Conservation (phyloP, 768 basidiomycete species). For the Leccinum uliginosum region DNA sequence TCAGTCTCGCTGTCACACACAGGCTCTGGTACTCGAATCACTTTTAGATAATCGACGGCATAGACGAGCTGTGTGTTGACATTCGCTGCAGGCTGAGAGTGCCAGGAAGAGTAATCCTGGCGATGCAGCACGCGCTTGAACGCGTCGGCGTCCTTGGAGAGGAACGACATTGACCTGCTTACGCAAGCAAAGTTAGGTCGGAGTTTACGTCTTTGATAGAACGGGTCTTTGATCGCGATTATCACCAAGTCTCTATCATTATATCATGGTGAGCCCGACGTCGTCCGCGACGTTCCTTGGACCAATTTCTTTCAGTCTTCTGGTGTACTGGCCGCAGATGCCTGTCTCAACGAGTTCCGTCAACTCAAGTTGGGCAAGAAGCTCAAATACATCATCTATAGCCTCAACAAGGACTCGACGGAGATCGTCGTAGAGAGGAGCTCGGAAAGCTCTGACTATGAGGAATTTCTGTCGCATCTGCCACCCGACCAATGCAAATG, state of each 20-base stretch:
- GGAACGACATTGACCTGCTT: constrained; percentile 56
- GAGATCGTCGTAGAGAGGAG: constrained; percentile 77
- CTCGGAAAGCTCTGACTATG: constrained; percentile 51
- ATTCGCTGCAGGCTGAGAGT: constrained; percentile 84
- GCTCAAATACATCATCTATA: constrained; percentile 84
- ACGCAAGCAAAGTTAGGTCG: constrained; percentile 26
- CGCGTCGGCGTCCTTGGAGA: constrained; percentile 65
- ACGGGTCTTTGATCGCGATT: constrained; percentile 20
- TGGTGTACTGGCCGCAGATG: constrained; percentile 44
- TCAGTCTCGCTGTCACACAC: constrained; percentile 10
- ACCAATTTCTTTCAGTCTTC: constrained; percentile 19
- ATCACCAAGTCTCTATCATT: constrained; percentile 21
- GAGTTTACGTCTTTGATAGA: constrained; percentile 14
- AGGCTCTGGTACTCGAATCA: constrained; percentile 29
- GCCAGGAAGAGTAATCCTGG: constrained; percentile 74
- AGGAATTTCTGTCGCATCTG: constrained; percentile 67
- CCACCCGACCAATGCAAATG: constrained; percentile 74
- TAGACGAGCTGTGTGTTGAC: constrained; percentile 86
- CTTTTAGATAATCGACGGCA: constrained; percentile 79
- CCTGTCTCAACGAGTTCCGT: constrained; percentile 38
- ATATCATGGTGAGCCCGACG: constrained; percentile 28
- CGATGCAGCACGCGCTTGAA: constrained; percentile 63
- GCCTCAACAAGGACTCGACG: constrained; percentile 49
- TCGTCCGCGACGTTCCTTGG: not conserved
- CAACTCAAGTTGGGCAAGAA: constrained; percentile 41